Base-by-base conservation (phyloP, 177 flowering plant genomes). In the Vitis hybrid region DNA sequence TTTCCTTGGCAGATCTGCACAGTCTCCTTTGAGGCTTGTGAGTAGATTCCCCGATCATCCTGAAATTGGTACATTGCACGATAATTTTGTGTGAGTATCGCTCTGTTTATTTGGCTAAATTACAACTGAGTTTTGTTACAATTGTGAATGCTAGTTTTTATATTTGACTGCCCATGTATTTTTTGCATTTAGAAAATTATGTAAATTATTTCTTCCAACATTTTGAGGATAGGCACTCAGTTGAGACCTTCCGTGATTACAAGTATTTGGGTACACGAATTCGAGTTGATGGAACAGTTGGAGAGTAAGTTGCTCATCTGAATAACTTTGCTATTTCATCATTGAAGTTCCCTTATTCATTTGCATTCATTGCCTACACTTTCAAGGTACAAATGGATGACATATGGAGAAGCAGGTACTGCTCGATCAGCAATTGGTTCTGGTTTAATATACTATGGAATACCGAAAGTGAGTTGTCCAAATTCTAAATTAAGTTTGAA, bases 351-450 rank as follows among this genome's bases (percentile, higher is more conserved):
- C 35, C 24, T 58, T 17, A 50, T 62, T 24, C 63, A 54, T 15
- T 72, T 52, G 5, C 12, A 8, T 57, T 66, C 50, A 50, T 56
- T 68, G 49, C 69, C 21, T 20, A 11, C 54, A 35, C 27, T 35
- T 68, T 76, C 20, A 78, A 96, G 98, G 80, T 96, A 96, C 86
- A 92, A 91, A 82, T 96, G 99, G 99, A 84, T 93, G 90, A 93
- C 99, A 69, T 93, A 85, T 86, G 99, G 98, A 80, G 98, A 93
- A 80, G 97, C 87, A 61, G 84, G 90, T 57, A 88, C 88, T 66
- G 91, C 97, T 51, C 86, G 99, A 56, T 60, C 91, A 21, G 93
- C 92, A 56, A 69, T 93, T 60, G 99, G 99, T 76, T 96, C 99
- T 64, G 97, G 91, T 57, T 79, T 95, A 30, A 63, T 85, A 4